Percentiles rank a stretch among this genome's conserved stretches.
Conservation (phyloP, 139 green algal species). For the Zygnema cylindricum region DNA sequence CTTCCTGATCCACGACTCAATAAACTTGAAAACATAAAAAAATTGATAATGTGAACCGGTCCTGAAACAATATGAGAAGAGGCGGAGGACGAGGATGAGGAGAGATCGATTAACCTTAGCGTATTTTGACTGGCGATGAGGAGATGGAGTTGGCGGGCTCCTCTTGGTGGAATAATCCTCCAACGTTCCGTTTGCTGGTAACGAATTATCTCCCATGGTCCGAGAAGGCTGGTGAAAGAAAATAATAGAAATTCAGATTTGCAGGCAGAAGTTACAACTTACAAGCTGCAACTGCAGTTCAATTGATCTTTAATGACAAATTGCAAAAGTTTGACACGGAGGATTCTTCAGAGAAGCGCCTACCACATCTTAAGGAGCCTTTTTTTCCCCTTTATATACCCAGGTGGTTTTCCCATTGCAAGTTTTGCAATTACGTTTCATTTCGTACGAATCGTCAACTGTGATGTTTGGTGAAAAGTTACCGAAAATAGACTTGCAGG, state of each 20-base stretch:
- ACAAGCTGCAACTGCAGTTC: neutral
- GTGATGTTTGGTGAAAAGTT: too few species aligned
- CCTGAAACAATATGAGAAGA: neutral
- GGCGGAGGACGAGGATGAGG: neutral
- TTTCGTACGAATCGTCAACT: too few species aligned
- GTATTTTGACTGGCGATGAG: conserved; percentile 37
- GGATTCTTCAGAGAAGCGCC: neutral
- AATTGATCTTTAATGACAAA: neutral
- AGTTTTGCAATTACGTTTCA: too few species aligned
- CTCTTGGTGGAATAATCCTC: neutral
- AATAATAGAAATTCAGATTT: too few species aligned
- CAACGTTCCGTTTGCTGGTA: neutral
- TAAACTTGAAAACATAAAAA: neutral
- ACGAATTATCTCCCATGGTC: neutral
- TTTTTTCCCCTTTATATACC: neutral
- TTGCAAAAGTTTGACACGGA: too few species aligned
- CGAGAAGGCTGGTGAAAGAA: too few species aligned
- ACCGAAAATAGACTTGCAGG: too few species aligned
- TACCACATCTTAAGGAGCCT: neutral
- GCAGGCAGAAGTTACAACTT: neutral
- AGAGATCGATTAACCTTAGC: neutral
- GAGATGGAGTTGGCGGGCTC: conserved; percentile 3
- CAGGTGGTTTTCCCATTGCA: too few species aligned
- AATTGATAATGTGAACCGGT: neutral
- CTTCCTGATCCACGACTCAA: neutral